These are phyloP conservation scores for Tarenaya hassleriana DNA, from an alignment of 345 rosid genomes.

Conservation along the genomic window DNA sequence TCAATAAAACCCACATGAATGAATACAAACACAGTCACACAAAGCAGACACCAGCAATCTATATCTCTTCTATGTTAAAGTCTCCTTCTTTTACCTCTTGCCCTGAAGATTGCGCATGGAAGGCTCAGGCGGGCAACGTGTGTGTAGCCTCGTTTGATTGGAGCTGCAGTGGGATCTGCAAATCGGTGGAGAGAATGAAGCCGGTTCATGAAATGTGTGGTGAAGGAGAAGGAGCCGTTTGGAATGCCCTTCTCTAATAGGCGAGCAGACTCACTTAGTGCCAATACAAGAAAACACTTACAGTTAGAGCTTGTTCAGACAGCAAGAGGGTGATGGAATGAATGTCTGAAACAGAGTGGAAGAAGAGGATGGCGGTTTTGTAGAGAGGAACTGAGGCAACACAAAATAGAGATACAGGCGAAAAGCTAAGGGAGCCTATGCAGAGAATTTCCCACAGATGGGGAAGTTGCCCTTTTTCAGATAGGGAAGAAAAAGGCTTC, in stretches of 20 bases:
- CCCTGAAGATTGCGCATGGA: constrained; percentile 85
- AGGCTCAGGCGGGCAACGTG: constrained; percentile 80
- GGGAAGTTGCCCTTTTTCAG: no score
- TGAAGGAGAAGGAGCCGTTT: constrained; percentile 69
- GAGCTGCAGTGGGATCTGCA: constrained; percentile 95
- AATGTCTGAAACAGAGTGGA: no score
- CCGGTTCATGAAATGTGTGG: constrained; percentile 74
- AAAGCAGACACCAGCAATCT: background rate
- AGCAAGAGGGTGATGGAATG: no score
- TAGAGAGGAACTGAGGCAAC: no score
- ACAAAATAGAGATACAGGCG: no score
- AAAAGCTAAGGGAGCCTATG: no score
- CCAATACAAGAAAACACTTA: no score
- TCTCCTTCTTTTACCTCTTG: background rate
- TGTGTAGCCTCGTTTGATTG: constrained; percentile 94
- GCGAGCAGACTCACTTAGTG: no score
- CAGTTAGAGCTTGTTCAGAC: no score
- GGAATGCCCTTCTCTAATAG: constrained; percentile 42
- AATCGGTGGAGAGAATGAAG: constrained; percentile 74
- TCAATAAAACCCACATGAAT: background rate
- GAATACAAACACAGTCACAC: background rate
- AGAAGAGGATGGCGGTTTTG: no score
- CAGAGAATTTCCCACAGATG: no score
- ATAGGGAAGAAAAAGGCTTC: no score
- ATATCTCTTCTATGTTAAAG: constrained; percentile 12